Percentiles rank a stretch among this genome's conserved stretches.
These are phyloP conservation scores for Ceratobasidium sp. DNA, from an alignment of 1,284 basidiomycete genomes.

Conservation along the genomic window DNA sequence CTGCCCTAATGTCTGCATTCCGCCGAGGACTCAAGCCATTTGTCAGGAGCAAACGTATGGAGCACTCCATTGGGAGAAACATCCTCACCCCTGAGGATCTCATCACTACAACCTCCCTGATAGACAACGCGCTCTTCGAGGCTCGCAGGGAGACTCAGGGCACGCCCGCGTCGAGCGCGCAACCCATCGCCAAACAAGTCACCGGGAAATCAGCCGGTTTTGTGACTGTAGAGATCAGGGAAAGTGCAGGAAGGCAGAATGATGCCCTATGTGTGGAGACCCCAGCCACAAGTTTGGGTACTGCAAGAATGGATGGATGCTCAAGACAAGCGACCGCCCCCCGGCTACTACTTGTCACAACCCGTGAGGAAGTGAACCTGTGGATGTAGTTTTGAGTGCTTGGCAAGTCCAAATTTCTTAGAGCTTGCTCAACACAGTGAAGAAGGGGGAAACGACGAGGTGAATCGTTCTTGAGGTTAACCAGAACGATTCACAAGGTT, in stretches of 20 bases:
- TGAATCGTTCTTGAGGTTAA: too few species aligned
- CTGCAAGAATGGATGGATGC: neutral
- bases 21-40: neutral
- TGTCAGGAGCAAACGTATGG: constrained; percentile 3
- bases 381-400: too few species aligned
- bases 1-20: neutral
- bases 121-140: constrained; percentile 24
- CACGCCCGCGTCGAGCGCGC: neutral
- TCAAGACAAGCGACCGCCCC: neutral
- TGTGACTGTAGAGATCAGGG: neutral
- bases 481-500: too few species aligned
- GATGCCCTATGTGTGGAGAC: neutral
- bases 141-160: neutral
- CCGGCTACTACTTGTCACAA: too few species aligned
- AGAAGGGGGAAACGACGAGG: too few species aligned
- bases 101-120: neutral
- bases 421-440: too few species aligned
- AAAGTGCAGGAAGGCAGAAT: constrained; percentile 7
- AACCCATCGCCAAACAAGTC: neutral
- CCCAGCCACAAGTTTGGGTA: neutral
- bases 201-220: neutral
- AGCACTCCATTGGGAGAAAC: neutral
- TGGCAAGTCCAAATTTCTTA: too few species aligned
- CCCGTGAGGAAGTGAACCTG: too few species aligned
- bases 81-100: neutral